phyloP scores from a whole-genome alignment of 73 alveolate genomes.

The Effrenium voratum region DNA sequence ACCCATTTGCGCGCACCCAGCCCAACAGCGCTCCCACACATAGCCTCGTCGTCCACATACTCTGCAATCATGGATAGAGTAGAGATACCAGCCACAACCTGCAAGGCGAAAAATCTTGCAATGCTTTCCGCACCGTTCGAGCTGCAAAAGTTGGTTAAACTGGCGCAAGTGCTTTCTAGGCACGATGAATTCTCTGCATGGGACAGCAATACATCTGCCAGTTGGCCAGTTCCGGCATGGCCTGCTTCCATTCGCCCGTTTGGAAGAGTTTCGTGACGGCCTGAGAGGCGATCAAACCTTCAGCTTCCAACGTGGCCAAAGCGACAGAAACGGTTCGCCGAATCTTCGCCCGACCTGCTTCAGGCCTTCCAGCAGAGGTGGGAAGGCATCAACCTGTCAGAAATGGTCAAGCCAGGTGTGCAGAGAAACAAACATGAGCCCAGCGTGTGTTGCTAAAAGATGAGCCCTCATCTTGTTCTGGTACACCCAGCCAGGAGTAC shows the following conservation, averaged over 20 bases:
- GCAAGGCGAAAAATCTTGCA: not conserved
- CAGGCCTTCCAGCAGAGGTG: slow-evolving; percentile 57
- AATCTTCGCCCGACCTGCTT: slow-evolving; percentile 44
- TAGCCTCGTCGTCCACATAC: slow-evolving; percentile 82
- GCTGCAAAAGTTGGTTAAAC: not conserved
- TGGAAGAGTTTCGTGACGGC: slow-evolving; percentile 63
- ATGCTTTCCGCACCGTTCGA: no score
- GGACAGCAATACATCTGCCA: not conserved
- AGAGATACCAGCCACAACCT: slow-evolving; percentile 70
- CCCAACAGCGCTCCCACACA: no score
- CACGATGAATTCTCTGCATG: not conserved
- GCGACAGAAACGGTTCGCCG: not conserved
- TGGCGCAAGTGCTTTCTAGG: not conserved
- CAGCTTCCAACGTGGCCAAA: not conserved
- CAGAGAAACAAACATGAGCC: no score
- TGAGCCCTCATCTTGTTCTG: not conserved
- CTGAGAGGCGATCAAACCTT: not conserved
- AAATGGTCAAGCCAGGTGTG: not conserved
- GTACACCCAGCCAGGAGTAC: not conserved
- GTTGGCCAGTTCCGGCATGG: not conserved
- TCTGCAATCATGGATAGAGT: slow-evolving; percentile 78
- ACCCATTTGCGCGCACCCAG: no score
- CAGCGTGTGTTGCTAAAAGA: not conserved
- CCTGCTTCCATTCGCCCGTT: slow-evolving; percentile 91
- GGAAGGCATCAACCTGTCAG: slow-evolving; percentile 80